phyloP scores from a whole-genome alignment of 2,329 filamentous ascomycete genomes.

The Xylariaceae sp. region DNA sequence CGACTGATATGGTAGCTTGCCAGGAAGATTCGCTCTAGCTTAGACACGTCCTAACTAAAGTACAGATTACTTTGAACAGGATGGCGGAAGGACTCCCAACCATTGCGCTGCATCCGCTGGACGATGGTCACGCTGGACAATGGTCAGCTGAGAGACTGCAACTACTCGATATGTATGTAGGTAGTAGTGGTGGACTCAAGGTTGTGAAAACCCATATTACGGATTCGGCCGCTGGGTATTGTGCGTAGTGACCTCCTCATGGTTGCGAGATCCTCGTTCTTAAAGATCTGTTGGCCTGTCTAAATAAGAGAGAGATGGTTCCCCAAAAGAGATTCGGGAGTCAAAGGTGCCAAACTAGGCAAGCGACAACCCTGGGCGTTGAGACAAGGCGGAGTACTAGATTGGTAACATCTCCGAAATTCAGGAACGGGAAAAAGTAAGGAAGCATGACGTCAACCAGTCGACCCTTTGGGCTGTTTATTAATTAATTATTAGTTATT shows the following conservation, averaged over 20 bases:
- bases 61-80: neutral
- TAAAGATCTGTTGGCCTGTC: neutral
- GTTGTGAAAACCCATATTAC: neutral
- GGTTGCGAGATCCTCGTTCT: neutral
- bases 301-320: too few relatives aligned
- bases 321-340: too few relatives aligned
- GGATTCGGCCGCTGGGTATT: neutral
- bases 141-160: neutral
- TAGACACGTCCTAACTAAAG: neutral
- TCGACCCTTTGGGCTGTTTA: neutral
- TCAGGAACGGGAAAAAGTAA: conserved; percentile 1
- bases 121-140: too few relatives aligned
- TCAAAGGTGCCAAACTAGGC: conserved; percentile 1
- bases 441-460: conserved; percentile 19
- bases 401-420: conserved; percentile 20
- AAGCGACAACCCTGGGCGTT: conserved; percentile 7
- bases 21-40: neutral
- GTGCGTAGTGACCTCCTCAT: neutral
- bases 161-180: neutral
- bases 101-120: neutral
- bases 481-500: neutral
- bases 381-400: neutral
- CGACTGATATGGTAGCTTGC: neutral
- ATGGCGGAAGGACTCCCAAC: neutral
- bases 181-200: neutral